A percentile compares a stretch with the other conserved stretches of the same genome.
phyloP scores from a whole-genome alignment of 1,139 yeast species.

The Saccharomycopsis phalli region DNA sequence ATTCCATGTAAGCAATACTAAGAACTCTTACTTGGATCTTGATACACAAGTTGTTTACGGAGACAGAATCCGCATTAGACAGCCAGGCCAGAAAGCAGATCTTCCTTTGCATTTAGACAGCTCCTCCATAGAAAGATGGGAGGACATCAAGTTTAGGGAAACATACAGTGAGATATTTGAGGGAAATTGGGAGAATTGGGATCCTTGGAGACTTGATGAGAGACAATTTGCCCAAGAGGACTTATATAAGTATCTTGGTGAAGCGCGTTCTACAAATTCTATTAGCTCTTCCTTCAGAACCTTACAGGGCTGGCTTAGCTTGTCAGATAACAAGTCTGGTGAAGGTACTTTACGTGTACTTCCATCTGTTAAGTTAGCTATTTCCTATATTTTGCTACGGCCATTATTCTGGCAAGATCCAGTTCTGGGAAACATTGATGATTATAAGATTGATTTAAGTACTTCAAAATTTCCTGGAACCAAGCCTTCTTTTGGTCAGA shows the following conservation, averaged over 20 bases:
- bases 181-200: constrained; percentile 41
- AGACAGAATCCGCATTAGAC: constrained; percentile 35
- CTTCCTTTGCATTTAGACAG: constrained; percentile 39
- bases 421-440: constrained; percentile 19
- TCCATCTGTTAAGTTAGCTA: constrained; percentile 33
- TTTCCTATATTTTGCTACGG: constrained; percentile 36
- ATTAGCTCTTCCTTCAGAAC: constrained; percentile 37
- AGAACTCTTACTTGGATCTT: constrained; percentile 25
- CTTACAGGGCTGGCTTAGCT: constrained; percentile 43
- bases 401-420: constrained; percentile 35
- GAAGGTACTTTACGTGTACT: constrained; percentile 38
- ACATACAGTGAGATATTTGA: constrained; percentile 34
- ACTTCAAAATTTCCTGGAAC: constrained; percentile 28
- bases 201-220: constrained; percentile 34
- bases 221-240: constrained; percentile 32
- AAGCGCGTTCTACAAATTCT: constrained; percentile 27
- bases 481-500: constrained; percentile 29
- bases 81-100: constrained; percentile 32
- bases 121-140: constrained; percentile 42
- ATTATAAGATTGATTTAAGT: constrained; percentile 19
- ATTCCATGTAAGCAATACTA: constrained; percentile 22
- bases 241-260: constrained; percentile 25
- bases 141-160: constrained; percentile 33
- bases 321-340: constrained; percentile 32
- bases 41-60: constrained; percentile 32